Evolutionary conservation across 768 basidiomycete species (phyloP).

Genomic region (Boletus sp.): DNA sequence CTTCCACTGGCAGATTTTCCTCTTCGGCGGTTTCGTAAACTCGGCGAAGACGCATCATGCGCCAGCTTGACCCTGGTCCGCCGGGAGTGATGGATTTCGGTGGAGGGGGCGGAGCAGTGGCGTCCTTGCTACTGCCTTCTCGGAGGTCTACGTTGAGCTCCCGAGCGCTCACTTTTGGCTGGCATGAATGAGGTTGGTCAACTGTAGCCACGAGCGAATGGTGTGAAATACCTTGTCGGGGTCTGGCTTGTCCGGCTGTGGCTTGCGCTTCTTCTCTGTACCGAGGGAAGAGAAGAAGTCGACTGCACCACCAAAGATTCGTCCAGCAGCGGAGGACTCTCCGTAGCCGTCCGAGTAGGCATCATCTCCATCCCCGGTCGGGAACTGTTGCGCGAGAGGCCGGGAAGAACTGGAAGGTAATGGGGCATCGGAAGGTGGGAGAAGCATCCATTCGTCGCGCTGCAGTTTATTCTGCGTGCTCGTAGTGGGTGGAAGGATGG

Average conservation of each 20-base stretch:
- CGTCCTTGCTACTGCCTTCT: constrained; percentile 41
- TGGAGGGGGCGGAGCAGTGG: constrained; percentile 36
- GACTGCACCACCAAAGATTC: constrained; percentile 55
- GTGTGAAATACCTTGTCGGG: constrained; percentile 60
- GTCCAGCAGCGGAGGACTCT: constrained; percentile 42
- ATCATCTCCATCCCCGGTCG: constrained; percentile 45
- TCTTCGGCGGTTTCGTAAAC: constrained; percentile 91
- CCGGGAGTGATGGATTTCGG: constrained; percentile 66
- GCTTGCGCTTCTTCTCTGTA: constrained; percentile 70
- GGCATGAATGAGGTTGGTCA: constrained; percentile 12
- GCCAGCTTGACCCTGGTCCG: constrained; percentile 92
- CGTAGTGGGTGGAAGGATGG: constrained; percentile 46
- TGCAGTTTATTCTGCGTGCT: constrained; percentile 50
- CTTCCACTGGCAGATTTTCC: constrained; percentile 66
- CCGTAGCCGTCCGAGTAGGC: constrained; percentile 67
- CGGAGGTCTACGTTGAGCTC: constrained; percentile 63
- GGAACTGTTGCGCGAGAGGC: constrained; percentile 29
- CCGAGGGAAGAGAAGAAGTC: constrained; percentile 93
- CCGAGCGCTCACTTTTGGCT: constrained; percentile 60
- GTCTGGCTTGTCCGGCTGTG: constrained; percentile 56
- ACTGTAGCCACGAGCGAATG: background rate
- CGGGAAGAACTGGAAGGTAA: constrained; percentile 34
- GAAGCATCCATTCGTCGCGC: constrained; percentile 91
- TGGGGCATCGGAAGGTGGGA: constrained; percentile 26
- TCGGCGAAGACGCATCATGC: constrained; percentile 93